Conservation (phyloP, 257 asterid genomes). For the Rubia yunnanensis region DNA sequence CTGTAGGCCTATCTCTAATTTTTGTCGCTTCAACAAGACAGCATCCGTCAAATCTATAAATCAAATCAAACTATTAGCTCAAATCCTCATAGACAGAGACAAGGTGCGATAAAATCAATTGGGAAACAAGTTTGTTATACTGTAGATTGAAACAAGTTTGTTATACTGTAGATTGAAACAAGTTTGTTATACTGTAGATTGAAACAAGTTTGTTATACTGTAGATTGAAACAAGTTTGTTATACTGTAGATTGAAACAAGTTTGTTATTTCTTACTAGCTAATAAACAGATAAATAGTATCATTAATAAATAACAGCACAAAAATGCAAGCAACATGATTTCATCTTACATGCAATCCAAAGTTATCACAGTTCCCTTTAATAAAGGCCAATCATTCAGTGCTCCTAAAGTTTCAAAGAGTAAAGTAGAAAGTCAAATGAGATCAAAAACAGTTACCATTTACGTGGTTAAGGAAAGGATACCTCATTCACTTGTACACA, state of each 20-base stretch:
- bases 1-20: slow-evolving; percentile 84
- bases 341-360: not conserved
- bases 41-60: slow-evolving; percentile 90
- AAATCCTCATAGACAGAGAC: slow-evolving; percentile 5
- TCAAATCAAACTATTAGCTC: slow-evolving; percentile 15
- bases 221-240: no score
- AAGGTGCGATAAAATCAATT: slow-evolving; percentile 3
- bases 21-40: slow-evolving; percentile 85
- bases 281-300: not conserved
- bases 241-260: no score
- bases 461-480: slow-evolving; percentile 11
- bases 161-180: not conserved
- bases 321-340: not conserved
- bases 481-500: slow-evolving; percentile 99
- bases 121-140: no score
- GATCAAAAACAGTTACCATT: not conserved
- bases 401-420: not conserved
- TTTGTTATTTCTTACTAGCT: not conserved
- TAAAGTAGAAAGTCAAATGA: not conserved
- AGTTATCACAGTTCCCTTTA: not conserved
- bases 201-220: no score
- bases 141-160: no score
- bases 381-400: not conserved
- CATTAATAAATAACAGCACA: not conserved
- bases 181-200: no score